Percentiles rank a stretch among this genome's conserved stretches.
Evolutionary conservation across 805 yeast genomes (phyloP).

Genomic region (Kuraishia floccosa): DNA sequence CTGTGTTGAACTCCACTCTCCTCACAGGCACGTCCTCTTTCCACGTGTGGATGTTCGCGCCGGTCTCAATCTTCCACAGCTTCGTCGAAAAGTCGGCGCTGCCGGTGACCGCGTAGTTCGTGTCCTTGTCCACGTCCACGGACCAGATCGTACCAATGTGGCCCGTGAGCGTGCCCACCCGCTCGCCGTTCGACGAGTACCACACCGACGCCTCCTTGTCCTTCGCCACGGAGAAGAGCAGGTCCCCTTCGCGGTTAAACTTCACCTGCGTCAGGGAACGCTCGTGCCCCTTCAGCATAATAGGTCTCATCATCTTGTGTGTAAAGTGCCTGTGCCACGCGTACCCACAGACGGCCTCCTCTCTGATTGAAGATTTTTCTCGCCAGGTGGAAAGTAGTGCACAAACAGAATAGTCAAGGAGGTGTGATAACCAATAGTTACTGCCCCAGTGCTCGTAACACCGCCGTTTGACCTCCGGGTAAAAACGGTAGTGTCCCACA

Average conservation of each 20-base stretch:
- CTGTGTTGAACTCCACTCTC: slow-evolving; percentile 78
- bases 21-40: slow-evolving; percentile 77
- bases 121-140: slow-evolving; percentile 67
- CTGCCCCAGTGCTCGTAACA: no score
- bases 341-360: no score
- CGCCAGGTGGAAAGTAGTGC: no score
- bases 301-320: slow-evolving; percentile 45
- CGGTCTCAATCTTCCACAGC: slow-evolving; percentile 76
- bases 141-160: slow-evolving; percentile 96
- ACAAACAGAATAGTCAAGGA: no score
- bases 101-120: slow-evolving; percentile 74
- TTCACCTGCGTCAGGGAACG: slow-evolving; percentile 96
- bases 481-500: no score
- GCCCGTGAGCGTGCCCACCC: slow-evolving; percentile 83
- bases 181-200: slow-evolving; percentile 93
- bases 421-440: neutral
- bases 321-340: no score
- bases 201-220: slow-evolving; percentile 86
- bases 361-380: no score
- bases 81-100: slow-evolving; percentile 82
- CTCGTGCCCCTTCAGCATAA: slow-evolving; percentile 84
- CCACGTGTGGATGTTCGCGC: slow-evolving; percentile 66
- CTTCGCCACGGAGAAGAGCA: slow-evolving; percentile 84
- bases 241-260: slow-evolving; percentile 91
- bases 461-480: no score